Conservation (phyloP, 768 basidiomycete species). For the Lactarius sp. region DNA sequence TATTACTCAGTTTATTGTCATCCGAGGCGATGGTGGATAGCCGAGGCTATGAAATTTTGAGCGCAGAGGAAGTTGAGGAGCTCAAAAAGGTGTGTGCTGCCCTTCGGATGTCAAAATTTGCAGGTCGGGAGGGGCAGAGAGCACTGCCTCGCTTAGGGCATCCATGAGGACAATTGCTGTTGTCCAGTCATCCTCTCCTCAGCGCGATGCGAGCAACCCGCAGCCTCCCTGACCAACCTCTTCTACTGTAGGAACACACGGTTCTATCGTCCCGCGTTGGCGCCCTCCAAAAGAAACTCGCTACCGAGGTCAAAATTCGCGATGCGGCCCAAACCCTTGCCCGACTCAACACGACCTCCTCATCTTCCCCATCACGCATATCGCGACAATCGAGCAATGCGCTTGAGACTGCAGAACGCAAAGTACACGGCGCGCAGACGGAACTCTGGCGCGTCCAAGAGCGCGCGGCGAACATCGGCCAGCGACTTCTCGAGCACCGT, state of each 20-base stretch:
- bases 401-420: slow-evolving; percentile 65
- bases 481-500: slow-evolving; percentile 71
- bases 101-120: neutral
- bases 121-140: neutral
- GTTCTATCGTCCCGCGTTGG: slow-evolving; percentile 58
- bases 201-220: neutral
- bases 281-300: slow-evolving; percentile 67
- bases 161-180: neutral
- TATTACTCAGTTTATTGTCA: slow-evolving; percentile 84
- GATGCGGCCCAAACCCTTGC: slow-evolving; percentile 77
- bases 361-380: slow-evolving; percentile 41
- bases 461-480: slow-evolving; percentile 56
- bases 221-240: slow-evolving; percentile 10
- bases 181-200: neutral
- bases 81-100: slow-evolving; percentile 55
- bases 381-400: slow-evolving; percentile 67
- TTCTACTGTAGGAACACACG: slow-evolving; percentile 60
- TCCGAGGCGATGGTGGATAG: slow-evolving; percentile 95
- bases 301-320: slow-evolving; percentile 81
- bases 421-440: slow-evolving; percentile 63
- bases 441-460: slow-evolving; percentile 68
- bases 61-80: slow-evolving; percentile 65
- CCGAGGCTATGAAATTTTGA: slow-evolving; percentile 71
- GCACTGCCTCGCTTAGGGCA: neutral
- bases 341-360: slow-evolving; percentile 50